Evolutionary conservation across 768 basidiomycete genomes (phyloP), one percentile per base, ranked within the genome.

Genomic region (Phlegmacium glaucopus): DNA sequence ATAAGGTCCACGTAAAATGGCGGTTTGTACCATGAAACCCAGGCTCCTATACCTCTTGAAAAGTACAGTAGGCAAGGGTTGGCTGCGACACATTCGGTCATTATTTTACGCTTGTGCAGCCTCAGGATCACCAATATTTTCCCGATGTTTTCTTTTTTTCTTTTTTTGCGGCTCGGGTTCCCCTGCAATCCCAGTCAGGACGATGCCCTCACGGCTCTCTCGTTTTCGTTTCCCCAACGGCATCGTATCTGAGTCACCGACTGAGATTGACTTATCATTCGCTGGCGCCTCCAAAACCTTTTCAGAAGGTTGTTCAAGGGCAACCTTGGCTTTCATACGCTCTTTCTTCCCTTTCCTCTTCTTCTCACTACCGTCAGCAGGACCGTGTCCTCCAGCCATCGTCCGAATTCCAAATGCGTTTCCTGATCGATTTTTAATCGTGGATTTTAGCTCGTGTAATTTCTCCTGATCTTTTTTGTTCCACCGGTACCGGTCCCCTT

Each of bases 281-380:
- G 30, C 43, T 32, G 40, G 65, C 71, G 76, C 68, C 35, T 48
- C 65, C 5, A 22, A 22, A 22, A 22, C 22, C 17, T 27, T 56
- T n/a, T 38, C 60, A 22, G 22, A 22, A 22, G 22, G 22, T 5
- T 22, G 22, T 27, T 37, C 64, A 25, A 52, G 60, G n/a, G 55
- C 61, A 26, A 59, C 69, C 55, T 74, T 83, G 55, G 72, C 53
- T 53, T 71, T 78, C 69, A 76, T 67, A 29, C 84, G 72, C 64
- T 87, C 84, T 66, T 85, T 86, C 74, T 79, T 85, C 10, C 84
- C 84, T 56, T 74, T 83, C 56, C 85, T 64, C 66, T 82, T 85
- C 72, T 85, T 86, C 49, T 50, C 58, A 36, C 66, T 68, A 52
- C 62, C 58, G 15, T 54, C 62, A 15, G 45, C 53, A 9, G 45